Base-by-base conservation (phyloP, 257 asterid species). In the Solanum ossicruentum region DNA sequence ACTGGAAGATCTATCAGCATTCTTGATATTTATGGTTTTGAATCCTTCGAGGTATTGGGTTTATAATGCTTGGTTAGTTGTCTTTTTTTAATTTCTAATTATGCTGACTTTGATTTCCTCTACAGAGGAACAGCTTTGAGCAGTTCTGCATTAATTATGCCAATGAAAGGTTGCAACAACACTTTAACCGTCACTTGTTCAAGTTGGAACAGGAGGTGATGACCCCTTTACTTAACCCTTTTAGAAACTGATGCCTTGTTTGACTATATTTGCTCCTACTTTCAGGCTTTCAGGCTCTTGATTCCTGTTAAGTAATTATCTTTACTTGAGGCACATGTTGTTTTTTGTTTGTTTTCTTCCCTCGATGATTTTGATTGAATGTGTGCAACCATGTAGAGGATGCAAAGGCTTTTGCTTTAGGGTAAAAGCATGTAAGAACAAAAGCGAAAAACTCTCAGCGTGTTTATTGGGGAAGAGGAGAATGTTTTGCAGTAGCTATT, bases 141-240 rank as follows among this genome's bases (percentile, higher is more conserved):
- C 98, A 97, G 93, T 95, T 95, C 86, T 97, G 98, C 93, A 95
- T 95, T 72, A 97, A 97, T 90, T 97, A 97, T 90, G 97, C 99
- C 81, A 97, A 97, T 45, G 99, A 97, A 88, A 92, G 99, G 90
- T 89, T 97, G 85, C 99, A 97, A 86, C 99, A 97, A 84, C 99
- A 97, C 88, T 97, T 97, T 87, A 97, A 97, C 84, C 98, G 99
- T 55, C 99, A 97, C 90, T 89, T 97, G 90, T 97, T 97, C 92
- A 97, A 97, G 89, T 88, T 97, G 92, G 98, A 97, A 92, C 99
- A 97, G 89, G 99, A 97, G 98, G 99, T 97, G 85, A 84, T 84
- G 39, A 58, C 47, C 47, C 49, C 15, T 83, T 63, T 69, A 32
- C 65, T 60, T 54, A 20, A 36, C 39, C 57, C 75, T 63, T 69